These are phyloP conservation scores for Meyerozyma elateridarum DNA, from an alignment of 1,139 yeast species.

Conservation along the genomic window DNA sequence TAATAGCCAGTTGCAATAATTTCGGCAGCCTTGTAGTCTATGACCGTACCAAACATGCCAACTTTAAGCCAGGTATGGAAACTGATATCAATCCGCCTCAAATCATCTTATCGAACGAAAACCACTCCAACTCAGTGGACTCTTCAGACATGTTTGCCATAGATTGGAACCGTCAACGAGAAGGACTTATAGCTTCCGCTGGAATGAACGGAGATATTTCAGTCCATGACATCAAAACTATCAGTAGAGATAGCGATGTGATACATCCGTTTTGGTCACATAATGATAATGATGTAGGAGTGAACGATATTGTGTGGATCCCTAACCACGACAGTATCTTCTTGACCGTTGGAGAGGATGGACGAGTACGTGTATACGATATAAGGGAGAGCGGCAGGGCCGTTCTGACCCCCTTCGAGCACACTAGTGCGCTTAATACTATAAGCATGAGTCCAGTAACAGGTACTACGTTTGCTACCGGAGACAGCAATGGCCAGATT, in stretches of 20 bases:
- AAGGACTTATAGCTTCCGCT: slow-evolving; percentile 33
- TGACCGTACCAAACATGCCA: slow-evolving; percentile 50
- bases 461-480: slow-evolving; percentile 57
- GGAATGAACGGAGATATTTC: slow-evolving; percentile 33
- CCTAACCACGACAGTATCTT: slow-evolving; percentile 55
- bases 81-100: slow-evolving; percentile 29
- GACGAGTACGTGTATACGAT: slow-evolving; percentile 47
- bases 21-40: slow-evolving; percentile 39
- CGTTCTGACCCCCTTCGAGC: slow-evolving; percentile 17
- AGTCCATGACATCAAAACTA: slow-evolving; percentile 29
- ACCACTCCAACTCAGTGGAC: too few relatives aligned
- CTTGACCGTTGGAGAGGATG: slow-evolving; percentile 55
- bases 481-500: slow-evolving; percentile 57
- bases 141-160: slow-evolving; percentile 36
- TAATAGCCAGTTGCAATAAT: slow-evolving; percentile 40
- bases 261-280: not conserved
- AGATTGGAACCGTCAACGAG: slow-evolving; percentile 41
- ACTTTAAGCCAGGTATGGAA: slow-evolving; percentile 12
- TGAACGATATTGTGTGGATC: slow-evolving; percentile 62
- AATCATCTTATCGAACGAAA: slow-evolving; percentile 18
- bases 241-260: not conserved
- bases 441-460: slow-evolving; percentile 59
- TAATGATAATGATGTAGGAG: too few relatives aligned
- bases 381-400: slow-evolving; percentile 25
- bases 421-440: slow-evolving; percentile 52